phyloP scores from a whole-genome alignment of 2,329 filamentous ascomycete species.

The Shiraia sp. region DNA sequence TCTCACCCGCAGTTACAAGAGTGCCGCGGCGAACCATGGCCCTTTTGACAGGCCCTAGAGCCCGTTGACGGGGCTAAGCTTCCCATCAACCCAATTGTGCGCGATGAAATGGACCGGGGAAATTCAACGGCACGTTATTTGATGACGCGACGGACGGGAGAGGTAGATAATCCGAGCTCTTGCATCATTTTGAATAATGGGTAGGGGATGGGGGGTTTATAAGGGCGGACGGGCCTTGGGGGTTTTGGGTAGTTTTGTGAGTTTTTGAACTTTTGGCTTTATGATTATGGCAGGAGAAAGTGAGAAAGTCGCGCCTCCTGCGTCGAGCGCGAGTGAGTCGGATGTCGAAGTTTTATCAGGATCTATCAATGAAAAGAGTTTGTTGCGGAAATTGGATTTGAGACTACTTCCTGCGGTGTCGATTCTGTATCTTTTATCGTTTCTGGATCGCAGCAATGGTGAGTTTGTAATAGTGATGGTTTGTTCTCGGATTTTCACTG shows the following conservation, averaged over 20 bases:
- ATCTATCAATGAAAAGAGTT: slow-evolving; percentile 57
- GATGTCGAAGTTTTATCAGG: slow-evolving; percentile 28
- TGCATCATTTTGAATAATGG: slow-evolving; percentile 33
- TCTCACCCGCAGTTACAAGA: neutral
- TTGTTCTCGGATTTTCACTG: slow-evolving; percentile 1
- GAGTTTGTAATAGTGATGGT: slow-evolving; percentile 5
- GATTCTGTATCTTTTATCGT: slow-evolving; percentile 46
- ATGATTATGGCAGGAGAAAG: slow-evolving; percentile 28
- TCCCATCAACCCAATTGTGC: no score
- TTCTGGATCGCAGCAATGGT: slow-evolving; percentile 46
- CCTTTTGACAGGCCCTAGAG: slow-evolving; percentile 10
- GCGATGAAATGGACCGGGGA: slow-evolving; percentile 8
- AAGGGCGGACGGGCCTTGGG: no score
- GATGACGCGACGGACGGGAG: slow-evolving; percentile 13
- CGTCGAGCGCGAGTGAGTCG: slow-evolving; percentile 26
- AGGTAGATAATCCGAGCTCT: slow-evolving; percentile 24
- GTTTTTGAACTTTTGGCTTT: neutral
- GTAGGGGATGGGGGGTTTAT: slow-evolving; percentile 10
- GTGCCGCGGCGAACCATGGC: slow-evolving; percentile 7
- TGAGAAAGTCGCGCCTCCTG: slow-evolving; percentile 17
- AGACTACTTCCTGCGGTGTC: slow-evolving; percentile 49
- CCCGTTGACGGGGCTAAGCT: no score
- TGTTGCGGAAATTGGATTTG: slow-evolving; percentile 60
- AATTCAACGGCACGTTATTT: slow-evolving; percentile 22
- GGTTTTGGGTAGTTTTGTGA: neutral